Evolutionary conservation across 1,284 basidiomycete species (phyloP), one percentile per base, ranked within the genome.

Genomic region (Thecaphora frezii): DNA sequence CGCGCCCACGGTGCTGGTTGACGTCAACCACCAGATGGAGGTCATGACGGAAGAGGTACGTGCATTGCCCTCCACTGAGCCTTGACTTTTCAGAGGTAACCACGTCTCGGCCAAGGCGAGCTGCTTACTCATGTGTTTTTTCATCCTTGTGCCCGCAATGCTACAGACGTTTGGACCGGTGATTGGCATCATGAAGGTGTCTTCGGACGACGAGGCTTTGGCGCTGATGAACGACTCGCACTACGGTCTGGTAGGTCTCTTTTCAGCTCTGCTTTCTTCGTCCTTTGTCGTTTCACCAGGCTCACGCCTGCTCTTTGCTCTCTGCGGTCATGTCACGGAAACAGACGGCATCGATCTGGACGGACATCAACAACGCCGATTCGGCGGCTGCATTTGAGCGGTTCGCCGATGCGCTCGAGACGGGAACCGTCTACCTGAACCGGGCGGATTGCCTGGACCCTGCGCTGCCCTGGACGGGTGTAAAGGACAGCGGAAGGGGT

Each of bases 201-300:
- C 84, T 14, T 87, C 87, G 0, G 91, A 93, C 73, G 87, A 88
- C 46, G 91, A 94, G 78, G 93, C 93, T 0, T 82, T 97, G 53
- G 77, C 81, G 30, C 84, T 96, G 28, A 97, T 97, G 90, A 97
- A 97, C 80, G 92, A 97, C 80, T 96, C 92, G n/a, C 86, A 85
- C 1, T 97, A 93, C 77, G 93, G 93, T 14, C 83, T 97, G 28
- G 28, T 30, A 30, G 8, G 28, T 30, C 14, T 30, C 28, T 30
- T 14, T 30, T 30, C 8, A 7, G 7, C 28, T 30, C 28, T 30
- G 8, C 14, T 30, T 14, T 14, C 14, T 14, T 14, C 28, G 28
- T 30, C 14, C 14, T 30, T 14, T 30, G 7, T 14, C 28, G 8
- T 8, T 30, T 30, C 28, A 7, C 28, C 14, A 8, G 8, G 7